Evolutionary conservation across 805 yeast species (phyloP), one percentile per base, ranked within the genome.

Genomic region (Kodamaea laetipori): DNA sequence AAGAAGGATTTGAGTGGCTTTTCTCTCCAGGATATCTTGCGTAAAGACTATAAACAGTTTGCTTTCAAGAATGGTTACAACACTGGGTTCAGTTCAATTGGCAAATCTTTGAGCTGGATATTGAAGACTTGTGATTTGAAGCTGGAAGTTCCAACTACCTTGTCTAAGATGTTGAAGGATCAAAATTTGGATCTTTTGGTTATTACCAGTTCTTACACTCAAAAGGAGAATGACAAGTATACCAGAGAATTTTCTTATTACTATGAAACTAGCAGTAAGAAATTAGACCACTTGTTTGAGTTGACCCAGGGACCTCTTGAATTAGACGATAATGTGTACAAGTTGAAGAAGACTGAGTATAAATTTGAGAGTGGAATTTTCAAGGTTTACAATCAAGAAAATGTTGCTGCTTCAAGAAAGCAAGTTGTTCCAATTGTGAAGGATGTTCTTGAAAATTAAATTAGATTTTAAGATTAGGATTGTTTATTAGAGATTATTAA

Each of bases 31-130:
- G 95, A 89, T 40, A 62, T 94, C 5, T 66, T 94, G 30, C 69
- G 82, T 35, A 90, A 90, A 61, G 99, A 92, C 59, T 92, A 86
- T 64, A 92, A 92, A 58, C 80, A 80, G 55, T 90, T 84, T 67
- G 44, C 48, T n/a, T 56, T 59, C 36, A 45, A 50, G 18, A 69
- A 63, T 7, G 9, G 13, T 17, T 52, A 55, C 7, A 58, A 58
- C 4, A 70, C 89, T 9, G 98, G 98, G 0, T 84, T 92, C 54
- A 78, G 90, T 37, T 84, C 97, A 0, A 65, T 84, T 7, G 86
- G 84, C 2, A 82, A 78, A 58, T 72, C 88, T 0, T 61, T 84
- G 21, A 63, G 66, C 4, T 84, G 86, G 81, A 51, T 86, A 0
- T 49, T 64, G 39, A 52, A 49, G 28, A 55, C 49, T 25, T 69